Evolutionary conservation across 176 grass and related monocot species (phyloP).

Genomic region (Juncus effusus): DNA sequence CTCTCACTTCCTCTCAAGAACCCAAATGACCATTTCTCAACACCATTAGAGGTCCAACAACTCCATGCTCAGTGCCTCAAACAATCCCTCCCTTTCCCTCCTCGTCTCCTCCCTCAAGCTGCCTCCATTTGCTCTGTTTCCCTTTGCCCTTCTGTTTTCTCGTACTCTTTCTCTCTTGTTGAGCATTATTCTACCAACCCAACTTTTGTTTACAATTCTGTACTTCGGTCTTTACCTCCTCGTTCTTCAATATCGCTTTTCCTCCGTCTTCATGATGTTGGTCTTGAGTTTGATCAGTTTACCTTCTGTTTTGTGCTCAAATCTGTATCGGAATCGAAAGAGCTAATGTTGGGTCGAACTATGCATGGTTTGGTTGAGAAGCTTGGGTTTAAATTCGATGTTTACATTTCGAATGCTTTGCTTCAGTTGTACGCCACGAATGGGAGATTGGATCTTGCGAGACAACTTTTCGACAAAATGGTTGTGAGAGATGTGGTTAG

Average conservation of each 20-base stretch:
- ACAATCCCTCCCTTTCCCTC: conserved; percentile 11
- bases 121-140: conserved; percentile 18
- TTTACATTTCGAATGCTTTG: conserved; percentile 34
- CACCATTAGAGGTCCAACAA: conserved; percentile 22
- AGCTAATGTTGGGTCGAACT: conserved; percentile 4
- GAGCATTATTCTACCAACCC: too few species aligned
- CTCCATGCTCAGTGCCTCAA: conserved; percentile 34
- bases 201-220: too few species aligned
- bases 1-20: neutral
- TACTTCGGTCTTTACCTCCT: conserved; percentile 1
- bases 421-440: conserved; percentile 34
- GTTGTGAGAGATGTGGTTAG: conserved; percentile 29
- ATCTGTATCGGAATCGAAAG: conserved; percentile 13
- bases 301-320: conserved; percentile 34
- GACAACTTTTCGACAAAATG: conserved; percentile 34
- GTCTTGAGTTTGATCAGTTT: conserved; percentile 5
- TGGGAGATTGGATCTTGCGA: conserved; percentile 3
- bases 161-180: too few species aligned
- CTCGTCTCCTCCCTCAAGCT: conserved; percentile 13
- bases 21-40: conserved; percentile 13
- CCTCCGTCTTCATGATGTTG: conserved; percentile 10
- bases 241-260: conserved; percentile 31
- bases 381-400: conserved; percentile 9
- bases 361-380: conserved; percentile 28
- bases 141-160: too few species aligned